Evolutionary conservation across 768 basidiomycete species (phyloP).

Genomic region (Tylopilus vinaceipallidus): DNA sequence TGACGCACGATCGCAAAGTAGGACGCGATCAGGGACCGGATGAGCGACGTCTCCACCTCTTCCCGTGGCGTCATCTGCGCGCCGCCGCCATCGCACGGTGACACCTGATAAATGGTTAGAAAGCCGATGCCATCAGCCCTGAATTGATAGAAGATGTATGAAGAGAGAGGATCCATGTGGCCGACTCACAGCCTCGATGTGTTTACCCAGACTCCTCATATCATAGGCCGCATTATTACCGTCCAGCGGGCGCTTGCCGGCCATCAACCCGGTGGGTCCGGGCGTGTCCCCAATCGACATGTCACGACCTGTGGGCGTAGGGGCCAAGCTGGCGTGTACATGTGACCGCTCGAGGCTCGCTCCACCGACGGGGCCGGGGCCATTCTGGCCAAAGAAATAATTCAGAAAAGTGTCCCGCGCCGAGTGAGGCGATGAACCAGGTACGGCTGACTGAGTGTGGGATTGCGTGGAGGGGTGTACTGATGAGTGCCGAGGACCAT

Average conservation of each 20-base stretch:
- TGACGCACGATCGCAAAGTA: slow-evolving; percentile 97
- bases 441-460: slow-evolving; percentile 31
- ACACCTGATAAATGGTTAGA: slow-evolving; percentile 38
- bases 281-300: slow-evolving; percentile 52
- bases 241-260: slow-evolving; percentile 64
- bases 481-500: slow-evolving; percentile 36
- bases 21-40: slow-evolving; percentile 90
- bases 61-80: slow-evolving; percentile 72
- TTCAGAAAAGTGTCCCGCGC: slow-evolving; percentile 93
- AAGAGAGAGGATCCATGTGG: neutral
- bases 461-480: slow-evolving; percentile 32
- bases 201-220: slow-evolving; percentile 98
- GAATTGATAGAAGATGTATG: slow-evolving; percentile 7
- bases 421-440: slow-evolving; percentile 44
- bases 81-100: slow-evolving; percentile 60
- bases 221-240: slow-evolving; percentile 87
- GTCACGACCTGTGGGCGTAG: slow-evolving; percentile 61
- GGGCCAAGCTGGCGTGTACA: slow-evolving; percentile 18
- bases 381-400: slow-evolving; percentile 96
- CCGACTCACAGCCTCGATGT: slow-evolving; percentile 89
- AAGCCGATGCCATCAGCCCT: slow-evolving; percentile 5
- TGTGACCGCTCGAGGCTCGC: slow-evolving; percentile 46
- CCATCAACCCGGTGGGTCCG: slow-evolving; percentile 61
- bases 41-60: slow-evolving; percentile 95
- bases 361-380: slow-evolving; percentile 67